Base-by-base conservation (phyloP, 352 stramenopile species). In the Phytopythium cucurbitacearum region DNA sequence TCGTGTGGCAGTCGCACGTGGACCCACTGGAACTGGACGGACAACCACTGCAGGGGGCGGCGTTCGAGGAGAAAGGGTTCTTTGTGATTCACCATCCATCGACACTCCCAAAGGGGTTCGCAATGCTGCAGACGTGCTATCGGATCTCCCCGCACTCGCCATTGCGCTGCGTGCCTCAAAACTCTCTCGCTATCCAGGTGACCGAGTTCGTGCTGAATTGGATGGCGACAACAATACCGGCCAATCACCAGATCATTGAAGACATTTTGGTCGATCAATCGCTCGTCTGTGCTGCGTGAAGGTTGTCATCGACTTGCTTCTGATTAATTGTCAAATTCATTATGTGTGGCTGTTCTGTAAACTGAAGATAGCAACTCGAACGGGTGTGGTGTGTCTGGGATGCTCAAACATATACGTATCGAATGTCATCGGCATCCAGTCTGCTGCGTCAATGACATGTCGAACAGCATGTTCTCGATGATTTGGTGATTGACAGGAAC, bases 1-100 rank as follows among this genome's bases (percentile, higher is more conserved):
- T 85, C 46, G 65, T 79, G 11, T 87, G 73, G 73, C 61, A 62
- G 13, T 58, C 70, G n/a, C 52, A 66, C 42, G 63, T 75, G 52
- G 60, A 83, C 12, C 58, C 76, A 4, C 59, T 73, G 43, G 71
- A 82, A 38, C 77, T 78, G 11, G 45, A 62, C 39, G 62, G 53
- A 1, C 46, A 51, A 13, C 52, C 48, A 1, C 50, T 69, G 37
- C n/a, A 48, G 38, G 57, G 62, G 1, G 57, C 64, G 45, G 39
- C 64, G 5, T 65, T 48, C 2, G 62, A 69, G n/a, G 57, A 69
- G 51, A 60, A 48, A 3, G 62, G 62, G 0, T 66, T 55, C 52
- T 69, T 50, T 35, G 48, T 59, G 11, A 46, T 65, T 33, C 53
- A 42, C 28, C 7, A 4, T 8, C 38, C 5, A 15, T 41, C 52